phyloP scores from a whole-genome alignment of 352 stramenopile species.

The Saprolegnia parasitica region DNA sequence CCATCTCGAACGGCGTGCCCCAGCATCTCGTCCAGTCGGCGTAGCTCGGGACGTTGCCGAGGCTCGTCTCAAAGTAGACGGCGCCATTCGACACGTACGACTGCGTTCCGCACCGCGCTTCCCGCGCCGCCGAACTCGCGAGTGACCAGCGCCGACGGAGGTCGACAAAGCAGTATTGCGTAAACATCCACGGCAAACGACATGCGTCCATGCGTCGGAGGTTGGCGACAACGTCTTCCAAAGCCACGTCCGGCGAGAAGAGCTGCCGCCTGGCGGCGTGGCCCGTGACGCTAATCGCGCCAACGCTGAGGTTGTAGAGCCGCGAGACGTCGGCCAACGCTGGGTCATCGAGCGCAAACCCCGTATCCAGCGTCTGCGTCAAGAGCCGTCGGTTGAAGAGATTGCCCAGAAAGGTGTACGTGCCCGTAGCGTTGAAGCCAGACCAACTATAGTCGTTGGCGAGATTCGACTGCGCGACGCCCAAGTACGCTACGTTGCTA shows the following conservation, averaged over 20 bases:
- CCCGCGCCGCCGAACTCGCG: background rate
- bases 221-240: constrained; percentile 4
- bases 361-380: background rate
- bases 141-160: background rate
- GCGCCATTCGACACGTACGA: background rate
- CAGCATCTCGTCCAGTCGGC: background rate
- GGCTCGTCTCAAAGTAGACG: background rate
- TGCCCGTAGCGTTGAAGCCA: constrained; percentile 17
- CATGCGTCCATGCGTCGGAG: background rate
- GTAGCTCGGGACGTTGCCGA: background rate
- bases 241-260: background rate
- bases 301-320: background rate
- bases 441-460: constrained; percentile 19
- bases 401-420: background rate
- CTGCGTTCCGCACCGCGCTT: background rate
- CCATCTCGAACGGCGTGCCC: constrained; percentile 5
- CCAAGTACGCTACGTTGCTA: constrained; percentile 2
- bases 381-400: background rate
- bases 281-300: background rate
- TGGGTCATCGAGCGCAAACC: background rate
- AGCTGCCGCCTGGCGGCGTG: background rate
- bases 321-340: background rate
- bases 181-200: background rate
- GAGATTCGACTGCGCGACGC: background rate
- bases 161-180: constrained; percentile 11